Conservation (phyloP, 2,329 filamentous ascomycete genomes). For the Chalaropsis thielavioides region DNA sequence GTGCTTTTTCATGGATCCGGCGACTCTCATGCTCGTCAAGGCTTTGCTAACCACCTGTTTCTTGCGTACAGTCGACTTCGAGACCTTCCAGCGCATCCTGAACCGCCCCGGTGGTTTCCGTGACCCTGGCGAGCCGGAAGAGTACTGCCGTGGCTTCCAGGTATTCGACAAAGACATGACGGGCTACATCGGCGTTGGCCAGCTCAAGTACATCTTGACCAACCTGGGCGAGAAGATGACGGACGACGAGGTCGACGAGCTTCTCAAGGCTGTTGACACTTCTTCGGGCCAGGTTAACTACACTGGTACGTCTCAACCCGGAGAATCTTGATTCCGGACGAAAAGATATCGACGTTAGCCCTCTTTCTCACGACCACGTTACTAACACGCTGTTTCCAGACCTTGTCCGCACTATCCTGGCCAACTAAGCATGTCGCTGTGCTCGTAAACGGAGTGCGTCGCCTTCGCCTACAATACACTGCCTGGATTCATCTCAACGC, state of each 20-base stretch:
- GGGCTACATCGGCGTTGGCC: conserved; percentile 92
- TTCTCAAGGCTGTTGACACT: conserved; percentile 95
- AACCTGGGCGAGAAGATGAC: conserved; percentile 99
- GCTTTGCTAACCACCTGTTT: neutral
- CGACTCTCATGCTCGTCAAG: neutral
- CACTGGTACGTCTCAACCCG: conserved; percentile 50
- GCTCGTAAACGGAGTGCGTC: conserved; percentile 3
- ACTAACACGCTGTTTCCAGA: conserved; percentile 35
- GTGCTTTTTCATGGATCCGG: neutral
- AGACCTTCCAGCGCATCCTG: conserved; percentile 89
- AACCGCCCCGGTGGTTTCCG: conserved; percentile 97
- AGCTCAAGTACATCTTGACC: conserved; percentile 94
- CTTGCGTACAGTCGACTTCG: conserved; percentile 67
- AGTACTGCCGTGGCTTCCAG: conserved; percentile 97
- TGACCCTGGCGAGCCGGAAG: conserved; percentile 91
- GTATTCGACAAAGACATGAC: conserved; percentile 99
- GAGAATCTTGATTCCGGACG: neutral
- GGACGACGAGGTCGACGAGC: conserved; percentile 95
- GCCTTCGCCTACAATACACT: neutral
- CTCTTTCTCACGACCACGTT: neutral
- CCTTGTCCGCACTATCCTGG: conserved; percentile 72
- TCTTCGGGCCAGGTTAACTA: conserved; percentile 97
- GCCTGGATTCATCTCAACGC: conserved; percentile 7
- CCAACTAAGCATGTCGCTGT: conserved; percentile 44
- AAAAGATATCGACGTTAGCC: neutral